Evolutionary conservation across 2,329 filamentous ascomycete genomes (phyloP), one percentile per base, ranked within the genome.

Genomic region (Helotiales sp.): DNA sequence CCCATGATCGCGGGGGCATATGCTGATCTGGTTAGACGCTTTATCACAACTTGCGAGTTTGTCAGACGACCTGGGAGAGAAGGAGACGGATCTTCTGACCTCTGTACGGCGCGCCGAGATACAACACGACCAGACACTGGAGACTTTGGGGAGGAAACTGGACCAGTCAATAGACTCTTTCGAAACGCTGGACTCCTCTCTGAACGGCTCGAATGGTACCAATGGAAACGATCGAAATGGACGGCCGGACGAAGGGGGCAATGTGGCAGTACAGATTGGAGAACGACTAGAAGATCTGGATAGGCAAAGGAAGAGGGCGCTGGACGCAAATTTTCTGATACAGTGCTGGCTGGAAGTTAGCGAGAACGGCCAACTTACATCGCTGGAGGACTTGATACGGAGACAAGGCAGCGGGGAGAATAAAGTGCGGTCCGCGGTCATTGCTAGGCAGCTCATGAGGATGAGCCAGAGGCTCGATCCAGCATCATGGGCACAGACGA

Each of bases 321-420:
- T 96, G 78, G 96, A 99, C 82, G 94, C 96, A 68, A 95, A 92
- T 77, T 98, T 98, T 78, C 81, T 99, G 67, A 93, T 99, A 71
- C 92, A 97, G 77, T 99, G 96, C 82, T 99, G 96, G 95, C 89
- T 93, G 47, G 95, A 98, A 76, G 93, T 99, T 73, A 94, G 91
- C 79, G 94, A 97, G 75, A 90, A 91, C 8, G 96, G 96, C 3
- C 89, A 96, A 73, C 85, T 98, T 64, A 91, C 91, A 8, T 89
- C 91, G n/a, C 81, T 99, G 57, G 93, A 98, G 78, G 93, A 96
- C 70, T 90, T 98, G 67, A 76, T 76, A 50, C 87, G 95, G 75
- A 87, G 92, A 71, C 91, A 93, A 72, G 93, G 93, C 1, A 91
- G 91, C 28, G 91, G 92, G 11, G 94, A 97, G 73, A 94, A 95